phyloP scores from a whole-genome alignment of 2,329 filamentous ascomycete genomes.

The Penicillium sp. region DNA sequence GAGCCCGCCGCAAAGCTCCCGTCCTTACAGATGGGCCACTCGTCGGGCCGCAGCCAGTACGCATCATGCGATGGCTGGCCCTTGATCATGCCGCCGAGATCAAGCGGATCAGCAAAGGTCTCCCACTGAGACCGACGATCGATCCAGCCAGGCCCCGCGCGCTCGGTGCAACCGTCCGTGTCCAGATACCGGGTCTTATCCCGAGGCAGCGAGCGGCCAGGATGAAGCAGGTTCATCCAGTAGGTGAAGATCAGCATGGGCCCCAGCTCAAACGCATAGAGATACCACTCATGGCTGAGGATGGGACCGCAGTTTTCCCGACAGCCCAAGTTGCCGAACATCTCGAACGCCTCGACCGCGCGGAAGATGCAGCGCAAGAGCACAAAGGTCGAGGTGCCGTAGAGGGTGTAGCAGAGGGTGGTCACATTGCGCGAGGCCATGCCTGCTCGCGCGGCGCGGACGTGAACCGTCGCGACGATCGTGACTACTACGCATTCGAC shows the following conservation, averaged over 20 bases:
- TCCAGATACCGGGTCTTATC: constrained; percentile 31
- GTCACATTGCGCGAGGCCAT: constrained; percentile 31
- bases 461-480: constrained; percentile 29
- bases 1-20: constrained; percentile 28
- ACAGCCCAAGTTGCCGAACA: constrained; percentile 22
- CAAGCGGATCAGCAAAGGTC: constrained; percentile 32
- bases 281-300: constrained; percentile 36
- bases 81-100: constrained; percentile 25
- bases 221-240: constrained; percentile 39
- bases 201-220: constrained; percentile 32
- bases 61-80: constrained; percentile 28
- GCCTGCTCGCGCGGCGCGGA: constrained; percentile 25
- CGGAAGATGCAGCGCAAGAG: constrained; percentile 38
- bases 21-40: constrained; percentile 28
- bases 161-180: constrained; percentile 29
- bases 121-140: constrained; percentile 27
- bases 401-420: constrained; percentile 35
- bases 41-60: constrained; percentile 29
- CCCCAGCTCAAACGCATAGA: constrained; percentile 38
- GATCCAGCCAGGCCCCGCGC: constrained; percentile 34
- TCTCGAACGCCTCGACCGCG: constrained; percentile 34
- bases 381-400: constrained; percentile 36
- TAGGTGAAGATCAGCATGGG: constrained; percentile 37
- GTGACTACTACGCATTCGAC: constrained; percentile 32
- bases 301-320: constrained; percentile 26